Percentiles rank a stretch among this genome's conserved stretches.
Conservation (phyloP, 345 rosid genomes). For the Gossypium ekmanianum region DNA sequence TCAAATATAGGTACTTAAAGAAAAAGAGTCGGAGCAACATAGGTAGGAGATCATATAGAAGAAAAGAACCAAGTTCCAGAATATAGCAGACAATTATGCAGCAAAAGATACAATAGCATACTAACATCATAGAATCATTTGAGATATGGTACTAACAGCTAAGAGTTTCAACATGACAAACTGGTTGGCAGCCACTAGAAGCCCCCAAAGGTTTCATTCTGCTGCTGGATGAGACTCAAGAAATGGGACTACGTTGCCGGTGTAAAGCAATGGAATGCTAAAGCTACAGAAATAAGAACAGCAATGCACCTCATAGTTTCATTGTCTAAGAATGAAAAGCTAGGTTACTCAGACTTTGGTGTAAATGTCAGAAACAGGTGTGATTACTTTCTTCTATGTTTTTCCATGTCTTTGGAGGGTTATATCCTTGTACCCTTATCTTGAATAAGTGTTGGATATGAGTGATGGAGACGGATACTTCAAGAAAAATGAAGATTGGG, state of each 20-base stretch:
- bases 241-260: background rate
- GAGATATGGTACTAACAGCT: background rate
- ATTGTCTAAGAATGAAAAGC: background rate
- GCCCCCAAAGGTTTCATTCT: background rate
- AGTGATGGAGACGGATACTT: background rate
- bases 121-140: background rate
- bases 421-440: background rate
- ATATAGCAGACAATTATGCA: background rate
- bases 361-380: background rate
- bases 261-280: background rate
- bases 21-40: background rate
- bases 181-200: background rate
- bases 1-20: background rate
- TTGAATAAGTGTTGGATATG: background rate
- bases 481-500: background rate
- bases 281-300: background rate
- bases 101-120: background rate
- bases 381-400: background rate
- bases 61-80: background rate
- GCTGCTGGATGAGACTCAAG: background rate
- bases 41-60: background rate
- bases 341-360: background rate
- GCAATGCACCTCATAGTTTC: background rate
- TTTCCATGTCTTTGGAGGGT: background rate
- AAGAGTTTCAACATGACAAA: background rate